Conservation (phyloP, 2,329 filamentous ascomycete species). For the Xylariaceae sp. region DNA sequence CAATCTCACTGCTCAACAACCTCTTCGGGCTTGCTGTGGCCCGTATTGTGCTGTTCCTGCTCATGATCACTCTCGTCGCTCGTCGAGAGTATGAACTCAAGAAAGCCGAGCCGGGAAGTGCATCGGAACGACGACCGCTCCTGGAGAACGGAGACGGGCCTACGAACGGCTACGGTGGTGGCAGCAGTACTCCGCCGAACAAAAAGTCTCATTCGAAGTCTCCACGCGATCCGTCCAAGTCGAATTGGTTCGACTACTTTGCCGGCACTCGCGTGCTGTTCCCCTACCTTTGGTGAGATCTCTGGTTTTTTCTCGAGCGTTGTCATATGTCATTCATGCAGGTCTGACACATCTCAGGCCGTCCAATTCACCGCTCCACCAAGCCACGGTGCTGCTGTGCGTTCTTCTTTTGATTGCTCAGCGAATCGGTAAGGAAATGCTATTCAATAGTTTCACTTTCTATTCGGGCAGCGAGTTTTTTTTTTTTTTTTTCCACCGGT, state of each 20-base stretch:
- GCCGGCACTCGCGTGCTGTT: constrained; percentile 42
- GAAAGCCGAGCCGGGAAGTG: constrained; percentile 29
- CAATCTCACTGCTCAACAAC: constrained; percentile 28
- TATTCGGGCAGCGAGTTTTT: too few species aligned
- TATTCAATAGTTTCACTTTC: too few species aligned
- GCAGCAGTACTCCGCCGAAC: not conserved
- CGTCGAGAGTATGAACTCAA: constrained; percentile 32
- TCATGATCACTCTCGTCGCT: constrained; percentile 34
- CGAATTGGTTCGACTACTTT: constrained; percentile 43
- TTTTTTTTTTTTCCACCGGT: too few species aligned
- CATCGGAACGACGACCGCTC: constrained; percentile 37
- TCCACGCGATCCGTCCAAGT: constrained; percentile 19
- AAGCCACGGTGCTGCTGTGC: constrained; percentile 38
- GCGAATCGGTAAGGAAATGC: constrained; percentile 27
- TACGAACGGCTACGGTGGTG: constrained; percentile 28
- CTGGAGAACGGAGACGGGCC: constrained; percentile 36
- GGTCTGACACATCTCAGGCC: constrained; percentile 32
- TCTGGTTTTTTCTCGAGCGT: not conserved
- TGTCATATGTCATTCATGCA: constrained; percentile 2
- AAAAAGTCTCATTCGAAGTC: constrained; percentile 11
- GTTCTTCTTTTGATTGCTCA: constrained; percentile 39
- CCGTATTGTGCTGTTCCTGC: constrained; percentile 31
- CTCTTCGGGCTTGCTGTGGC: constrained; percentile 32
- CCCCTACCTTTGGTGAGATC: constrained; percentile 40
- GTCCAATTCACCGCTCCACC: constrained; percentile 38